These are phyloP conservation scores for Dioscorea alata DNA, from an alignment of 106 monocot species.

Conservation along the genomic window DNA sequence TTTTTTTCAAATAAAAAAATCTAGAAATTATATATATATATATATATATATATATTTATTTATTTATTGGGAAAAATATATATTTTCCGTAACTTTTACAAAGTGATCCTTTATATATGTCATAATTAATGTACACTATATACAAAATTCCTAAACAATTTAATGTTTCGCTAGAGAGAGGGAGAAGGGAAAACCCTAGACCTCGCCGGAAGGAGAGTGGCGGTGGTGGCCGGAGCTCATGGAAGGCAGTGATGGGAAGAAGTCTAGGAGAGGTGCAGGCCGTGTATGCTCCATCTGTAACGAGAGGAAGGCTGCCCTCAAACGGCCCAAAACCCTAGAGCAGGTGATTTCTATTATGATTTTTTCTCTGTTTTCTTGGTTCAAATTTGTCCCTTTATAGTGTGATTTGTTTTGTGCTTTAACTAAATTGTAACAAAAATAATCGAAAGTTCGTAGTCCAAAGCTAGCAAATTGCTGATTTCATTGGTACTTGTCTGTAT, in stretches of 20 bases:
- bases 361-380: not conserved
- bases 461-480: not conserved
- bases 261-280: constrained; percentile 22
- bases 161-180: too few relatives aligned
- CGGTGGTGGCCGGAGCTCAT: not conserved
- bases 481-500: not conserved
- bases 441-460: not conserved
- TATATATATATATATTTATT: too few relatives aligned
- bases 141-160: too few relatives aligned
- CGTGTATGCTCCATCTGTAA: constrained; percentile 66
- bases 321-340: constrained; percentile 86
- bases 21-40: too few relatives aligned
- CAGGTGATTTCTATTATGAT: constrained; percentile 35
- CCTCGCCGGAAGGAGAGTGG: too few relatives aligned
- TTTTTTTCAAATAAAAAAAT: too few relatives aligned
- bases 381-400: not conserved
- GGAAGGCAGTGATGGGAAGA: constrained; percentile 18
- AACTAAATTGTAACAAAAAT: not conserved
- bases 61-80: too few relatives aligned
- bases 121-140: too few relatives aligned
- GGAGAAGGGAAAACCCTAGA: too few relatives aligned
- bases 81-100: too few relatives aligned
- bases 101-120: too few relatives aligned
- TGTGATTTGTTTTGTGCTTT: not conserved
- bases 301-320: constrained; percentile 69